phyloP scores from a whole-genome alignment of 2,329 filamentous ascomycete species.

The Aspergillus latus region DNA sequence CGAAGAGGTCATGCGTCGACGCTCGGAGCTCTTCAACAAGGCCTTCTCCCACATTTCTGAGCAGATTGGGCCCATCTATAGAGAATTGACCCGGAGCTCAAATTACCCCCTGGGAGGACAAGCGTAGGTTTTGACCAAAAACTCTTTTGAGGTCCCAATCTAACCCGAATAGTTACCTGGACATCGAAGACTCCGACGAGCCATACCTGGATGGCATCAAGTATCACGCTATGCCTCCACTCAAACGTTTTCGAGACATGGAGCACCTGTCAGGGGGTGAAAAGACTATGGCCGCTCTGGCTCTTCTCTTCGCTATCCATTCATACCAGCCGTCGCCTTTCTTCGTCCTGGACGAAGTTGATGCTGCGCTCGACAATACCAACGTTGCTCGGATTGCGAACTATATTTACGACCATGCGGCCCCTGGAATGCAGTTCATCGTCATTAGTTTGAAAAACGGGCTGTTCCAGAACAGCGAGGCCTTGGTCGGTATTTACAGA shows the following conservation, averaged over 20 bases:
- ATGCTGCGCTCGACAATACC: constrained; percentile 95
- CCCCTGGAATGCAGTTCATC: constrained; percentile 98
- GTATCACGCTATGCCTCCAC: constrained; percentile 97
- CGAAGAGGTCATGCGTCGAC: constrained; percentile 74
- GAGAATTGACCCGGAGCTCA: constrained; percentile 84
- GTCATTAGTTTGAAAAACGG: constrained; percentile 96
- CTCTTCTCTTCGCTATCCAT: constrained; percentile 95
- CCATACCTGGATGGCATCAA: constrained; percentile 95
- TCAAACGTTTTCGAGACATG: constrained; percentile 99
- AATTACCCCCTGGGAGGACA: constrained; percentile 91
- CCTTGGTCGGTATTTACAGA: constrained; percentile 89
- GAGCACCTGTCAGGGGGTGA: constrained; percentile 95
- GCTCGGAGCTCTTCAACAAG: constrained; percentile 90
- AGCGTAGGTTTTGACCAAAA: constrained; percentile 45
- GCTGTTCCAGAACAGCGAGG: constrained; percentile 94
- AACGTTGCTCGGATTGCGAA: constrained; percentile 96
- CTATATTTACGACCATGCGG: constrained; percentile 91
- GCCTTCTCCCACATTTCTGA: constrained; percentile 94
- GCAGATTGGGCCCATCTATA: constrained; percentile 91
- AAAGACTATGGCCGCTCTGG: constrained; percentile 97
- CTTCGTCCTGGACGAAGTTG: constrained; percentile 97
- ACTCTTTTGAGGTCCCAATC: neutral
- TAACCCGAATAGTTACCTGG: constrained; percentile 62
- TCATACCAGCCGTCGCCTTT: constrained; percentile 94
- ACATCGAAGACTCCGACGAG: constrained; percentile 94